These are phyloP conservation scores for Phytophthora fragariaefolia DNA, from an alignment of 352 stramenopile species.

Conservation along the genomic window DNA sequence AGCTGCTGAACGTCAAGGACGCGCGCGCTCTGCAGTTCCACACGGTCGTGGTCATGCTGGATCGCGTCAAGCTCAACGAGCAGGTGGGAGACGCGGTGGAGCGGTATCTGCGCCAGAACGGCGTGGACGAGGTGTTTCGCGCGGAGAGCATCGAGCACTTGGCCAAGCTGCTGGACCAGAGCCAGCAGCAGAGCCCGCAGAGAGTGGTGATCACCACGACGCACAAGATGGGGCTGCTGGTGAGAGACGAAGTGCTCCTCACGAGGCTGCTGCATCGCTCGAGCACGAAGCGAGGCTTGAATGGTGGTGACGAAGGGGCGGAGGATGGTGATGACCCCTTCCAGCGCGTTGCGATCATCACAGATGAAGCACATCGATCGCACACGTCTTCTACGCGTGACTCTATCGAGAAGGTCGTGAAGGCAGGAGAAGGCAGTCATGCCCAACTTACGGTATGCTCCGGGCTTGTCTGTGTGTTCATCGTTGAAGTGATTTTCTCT, in stretches of 20 bases:
- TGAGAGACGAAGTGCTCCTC: constrained; percentile 72
- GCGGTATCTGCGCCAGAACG: constrained; percentile 74
- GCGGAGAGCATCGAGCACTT: constrained; percentile 81
- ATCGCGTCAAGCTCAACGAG: constrained; percentile 86
- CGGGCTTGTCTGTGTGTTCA: neutral
- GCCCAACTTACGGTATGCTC: constrained; percentile 50
- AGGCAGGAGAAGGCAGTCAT: constrained; percentile 46
- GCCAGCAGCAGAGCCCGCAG: constrained; percentile 38
- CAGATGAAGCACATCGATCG: constrained; percentile 85
- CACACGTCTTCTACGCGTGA: constrained; percentile 72
- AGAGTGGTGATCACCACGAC: constrained; percentile 83
- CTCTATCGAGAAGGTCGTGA: constrained; percentile 71
- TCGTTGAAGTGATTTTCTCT: neutral
- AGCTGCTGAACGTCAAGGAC: constrained; percentile 71
- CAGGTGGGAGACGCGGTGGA: constrained; percentile 80
- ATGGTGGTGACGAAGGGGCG: neutral
- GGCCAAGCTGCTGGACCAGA: constrained; percentile 50
- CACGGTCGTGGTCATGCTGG: constrained; percentile 78
- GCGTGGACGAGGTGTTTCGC: constrained; percentile 72
- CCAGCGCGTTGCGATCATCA: constrained; percentile 80
- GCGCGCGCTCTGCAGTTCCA: constrained; percentile 55
- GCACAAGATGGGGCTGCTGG: constrained; percentile 79
- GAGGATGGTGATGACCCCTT: constrained; percentile 25
- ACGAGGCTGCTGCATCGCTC: constrained; percentile 69
- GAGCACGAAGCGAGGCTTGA: constrained; percentile 1